A percentile compares a stretch with the other conserved stretches of the same genome.
These are phyloP conservation scores for Pisolithus tinctorius DNA, from an alignment of 768 basidiomycete species.

Conservation along the genomic window DNA sequence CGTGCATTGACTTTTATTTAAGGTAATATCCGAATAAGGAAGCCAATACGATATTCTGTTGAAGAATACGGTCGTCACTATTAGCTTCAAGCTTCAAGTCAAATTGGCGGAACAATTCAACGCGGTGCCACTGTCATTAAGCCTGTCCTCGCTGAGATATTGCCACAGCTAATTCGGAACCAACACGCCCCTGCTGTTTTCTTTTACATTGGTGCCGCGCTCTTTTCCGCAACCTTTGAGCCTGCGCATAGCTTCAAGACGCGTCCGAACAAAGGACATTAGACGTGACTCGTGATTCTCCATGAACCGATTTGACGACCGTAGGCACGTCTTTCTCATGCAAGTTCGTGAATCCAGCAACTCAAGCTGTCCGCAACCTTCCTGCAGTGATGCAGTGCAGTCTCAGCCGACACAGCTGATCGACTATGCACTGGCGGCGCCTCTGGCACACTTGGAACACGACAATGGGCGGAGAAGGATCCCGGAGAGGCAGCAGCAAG, in stretches of 20 bases:
- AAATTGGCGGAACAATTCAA: too few relatives aligned
- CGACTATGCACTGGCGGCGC: conserved; percentile 34
- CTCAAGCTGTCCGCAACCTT: conserved; percentile 10
- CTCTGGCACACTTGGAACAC: conserved; percentile 12
- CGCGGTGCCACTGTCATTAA: too few relatives aligned
- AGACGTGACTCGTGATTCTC: too few relatives aligned
- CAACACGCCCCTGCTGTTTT: neutral
- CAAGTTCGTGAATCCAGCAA: conserved; percentile 4
- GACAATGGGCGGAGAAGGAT: conserved; percentile 4
- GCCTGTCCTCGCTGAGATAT: too few relatives aligned
- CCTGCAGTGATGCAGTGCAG: conserved; percentile 35
- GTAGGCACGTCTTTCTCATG: conserved; percentile 30
- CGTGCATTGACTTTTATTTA: conserved; percentile 23
- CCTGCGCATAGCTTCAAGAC: neutral
- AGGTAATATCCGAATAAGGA: neutral
- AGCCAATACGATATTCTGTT: neutral
- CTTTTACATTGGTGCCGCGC: neutral
- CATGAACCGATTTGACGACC: conserved; percentile 32
- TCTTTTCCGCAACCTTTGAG: too few relatives aligned
- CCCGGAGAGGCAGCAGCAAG: conserved; percentile 13
- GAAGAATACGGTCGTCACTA: neutral
- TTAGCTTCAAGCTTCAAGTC: too few relatives aligned
- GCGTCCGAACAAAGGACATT: neutral
- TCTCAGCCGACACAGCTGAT: conserved; percentile 55
- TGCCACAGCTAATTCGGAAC: too few relatives aligned